Percentiles rank a stretch among this genome's conserved stretches.
Evolutionary conservation across 2,329 filamentous ascomycete genomes (phyloP).

Genomic region (Aspergillus alliaceus): DNA sequence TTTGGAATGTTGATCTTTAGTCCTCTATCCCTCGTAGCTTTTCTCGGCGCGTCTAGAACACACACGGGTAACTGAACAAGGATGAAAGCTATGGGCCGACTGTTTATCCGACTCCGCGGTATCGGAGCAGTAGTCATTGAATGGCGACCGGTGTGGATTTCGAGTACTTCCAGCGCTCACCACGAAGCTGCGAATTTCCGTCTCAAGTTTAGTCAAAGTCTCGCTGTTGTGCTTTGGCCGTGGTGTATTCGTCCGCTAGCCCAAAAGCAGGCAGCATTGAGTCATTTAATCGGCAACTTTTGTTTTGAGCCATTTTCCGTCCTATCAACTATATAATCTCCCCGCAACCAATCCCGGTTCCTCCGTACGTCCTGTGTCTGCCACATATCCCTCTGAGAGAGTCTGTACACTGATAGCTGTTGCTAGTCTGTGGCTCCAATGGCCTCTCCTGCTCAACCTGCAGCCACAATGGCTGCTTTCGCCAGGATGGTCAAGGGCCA

Average conservation of each 20-base stretch:
- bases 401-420: neutral
- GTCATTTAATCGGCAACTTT: neutral
- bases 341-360: neutral
- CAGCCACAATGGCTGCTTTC: slow-evolving; percentile 35
- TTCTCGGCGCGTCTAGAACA: slow-evolving; percentile 21
- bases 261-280: neutral
- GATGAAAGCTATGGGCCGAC: slow-evolving; percentile 16
- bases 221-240: neutral
- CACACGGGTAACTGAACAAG: neutral
- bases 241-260: neutral
- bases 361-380: neutral
- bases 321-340: slow-evolving; percentile 3
- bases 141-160: neutral
- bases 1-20: slow-evolving; percentile 15
- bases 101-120: slow-evolving; percentile 35
- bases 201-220: neutral
- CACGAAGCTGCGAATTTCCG: neutral
- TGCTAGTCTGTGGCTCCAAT: slow-evolving; percentile 14
- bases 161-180: neutral
- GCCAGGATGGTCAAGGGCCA: slow-evolving; percentile 39
- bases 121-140: slow-evolving; percentile 22
- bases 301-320: slow-evolving; percentile 7
- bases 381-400: neutral
- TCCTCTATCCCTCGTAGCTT: slow-evolving; percentile 8
- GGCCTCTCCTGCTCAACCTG: slow-evolving; percentile 27